Evolutionary conservation across 2,329 filamentous ascomycete species (phyloP).

Genomic region (Aspergillus niger): DNA sequence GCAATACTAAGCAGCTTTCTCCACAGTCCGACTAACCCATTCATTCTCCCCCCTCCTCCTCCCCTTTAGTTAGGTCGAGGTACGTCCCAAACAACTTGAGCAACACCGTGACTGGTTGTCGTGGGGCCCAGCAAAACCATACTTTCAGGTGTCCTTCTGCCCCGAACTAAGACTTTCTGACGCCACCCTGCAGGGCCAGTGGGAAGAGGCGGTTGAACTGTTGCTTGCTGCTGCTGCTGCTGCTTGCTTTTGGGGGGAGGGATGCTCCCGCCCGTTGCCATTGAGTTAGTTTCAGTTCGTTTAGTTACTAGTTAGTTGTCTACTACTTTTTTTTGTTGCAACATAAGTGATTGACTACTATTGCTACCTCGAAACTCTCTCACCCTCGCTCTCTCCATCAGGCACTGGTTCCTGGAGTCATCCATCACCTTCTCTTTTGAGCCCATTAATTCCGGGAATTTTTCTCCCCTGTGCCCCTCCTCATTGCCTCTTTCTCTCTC

Average conservation of each 20-base stretch:
- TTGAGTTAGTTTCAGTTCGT: background rate
- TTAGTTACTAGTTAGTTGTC: no score
- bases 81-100: background rate
- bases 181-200: conserved; percentile 8
- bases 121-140: background rate
- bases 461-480: conserved; percentile 11
- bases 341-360: background rate
- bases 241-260: background rate
- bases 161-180: background rate
- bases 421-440: background rate
- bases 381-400: no score
- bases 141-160: no score
- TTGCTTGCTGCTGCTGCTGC: background rate
- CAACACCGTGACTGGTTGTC: background rate
- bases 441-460: conserved; percentile 9
- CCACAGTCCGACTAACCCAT: conserved; percentile 4
- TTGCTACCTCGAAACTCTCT: no score
- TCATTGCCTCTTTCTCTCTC: conserved; percentile 1
- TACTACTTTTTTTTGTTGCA: background rate
- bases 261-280: background rate
- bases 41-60: background rate
- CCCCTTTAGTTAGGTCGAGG: background rate
- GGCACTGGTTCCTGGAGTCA: background rate
- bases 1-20: conserved; percentile 17
- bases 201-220: background rate